Conservation (phyloP, 495 filamentous ascomycete genomes). For the Penicillium ochrochloron region DNA sequence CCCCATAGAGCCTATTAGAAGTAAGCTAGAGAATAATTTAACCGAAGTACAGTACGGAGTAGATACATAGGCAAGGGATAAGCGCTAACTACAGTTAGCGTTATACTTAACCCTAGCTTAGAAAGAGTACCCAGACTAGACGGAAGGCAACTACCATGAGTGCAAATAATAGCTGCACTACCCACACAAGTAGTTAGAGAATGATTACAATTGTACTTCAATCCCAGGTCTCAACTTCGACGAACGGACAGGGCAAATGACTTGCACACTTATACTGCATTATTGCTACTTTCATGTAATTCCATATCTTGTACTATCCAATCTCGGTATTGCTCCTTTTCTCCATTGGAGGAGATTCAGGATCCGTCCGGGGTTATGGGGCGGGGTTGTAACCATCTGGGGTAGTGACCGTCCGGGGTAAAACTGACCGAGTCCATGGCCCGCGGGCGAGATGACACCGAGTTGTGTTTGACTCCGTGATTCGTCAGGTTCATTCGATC, state of each 20-base stretch:
- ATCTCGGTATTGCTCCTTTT: slow-evolving; percentile 14
- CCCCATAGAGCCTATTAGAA: too few species aligned
- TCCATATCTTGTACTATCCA: slow-evolving; percentile 14
- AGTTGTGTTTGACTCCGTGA: slow-evolving; percentile 18
- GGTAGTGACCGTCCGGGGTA: slow-evolving; percentile 28
- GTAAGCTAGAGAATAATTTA: too few species aligned
- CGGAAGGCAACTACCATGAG: neutral
- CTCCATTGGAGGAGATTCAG: slow-evolving; percentile 25
- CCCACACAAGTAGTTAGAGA: neutral
- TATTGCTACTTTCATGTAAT: slow-evolving; percentile 3
- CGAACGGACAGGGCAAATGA: neutral
- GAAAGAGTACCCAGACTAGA: too few species aligned
- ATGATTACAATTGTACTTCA: neutral
- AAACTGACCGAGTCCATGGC: slow-evolving; percentile 19
- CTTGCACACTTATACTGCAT: too few species aligned
- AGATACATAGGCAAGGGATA: too few species aligned
- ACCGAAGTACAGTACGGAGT: too few species aligned
- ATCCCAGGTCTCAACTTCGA: neutral
- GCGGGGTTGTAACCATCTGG: slow-evolving; percentile 26
- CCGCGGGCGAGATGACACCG: slow-evolving; percentile 18
- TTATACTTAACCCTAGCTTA: too few species aligned
- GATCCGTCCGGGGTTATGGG: slow-evolving; percentile 24
- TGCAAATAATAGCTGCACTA: neutral
- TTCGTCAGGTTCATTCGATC: slow-evolving; percentile 17
- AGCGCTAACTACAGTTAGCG: too few species aligned